Evolutionary conservation across 352 stramenopile genomes (phyloP), one percentile per base, ranked within the genome.

Genomic region (Phytophthora multivora): DNA sequence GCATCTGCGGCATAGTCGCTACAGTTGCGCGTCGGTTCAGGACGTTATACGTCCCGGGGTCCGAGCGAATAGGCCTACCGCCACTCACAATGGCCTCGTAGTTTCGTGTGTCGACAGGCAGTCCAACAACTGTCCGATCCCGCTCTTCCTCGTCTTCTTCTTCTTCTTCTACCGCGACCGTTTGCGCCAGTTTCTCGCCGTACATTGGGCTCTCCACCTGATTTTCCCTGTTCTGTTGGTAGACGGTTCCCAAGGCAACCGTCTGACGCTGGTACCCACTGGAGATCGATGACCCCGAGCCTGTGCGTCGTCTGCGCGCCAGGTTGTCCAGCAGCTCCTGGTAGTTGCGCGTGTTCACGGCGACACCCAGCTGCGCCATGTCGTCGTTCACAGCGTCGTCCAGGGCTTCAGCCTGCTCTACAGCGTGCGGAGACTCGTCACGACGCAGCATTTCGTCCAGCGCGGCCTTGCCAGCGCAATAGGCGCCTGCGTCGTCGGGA

Each of bases 321-420:
- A 79, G 33, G 39, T 78, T 80, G 33, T 73, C 57, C 26, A 90
- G 62, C 35, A 90, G 50, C 59, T 77, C 72, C 47, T 83, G 61
- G 59, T 90, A 90, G 63, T 88, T 86, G 64, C 70, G 69, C 38
- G 80, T 88, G 63, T 81, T 77, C 39, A 90, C 67, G 38, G 80
- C 77, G 11, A 90, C 41, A 16, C 83, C 83, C 16, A 91, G 26
- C 11, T 69, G 69, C 35, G 58, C 66, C 12, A 51, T 49, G 42
- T 74, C 70, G 40, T 71, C 61, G 11, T 66, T 5, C 8, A 18
- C 1, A 19, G 26, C 52, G 15, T 66, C 62, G 21, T 68, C 21
- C 6, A 57, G 6, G 10, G 42, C 42, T 15, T 70, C 57, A 6
- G 51, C 56, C 21, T 59, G 16, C 47, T 67, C 63, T 25, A 66